phyloP scores from a whole-genome alignment of 2,329 filamentous ascomycete genomes.

The Aspergillus viridinutans region DNA sequence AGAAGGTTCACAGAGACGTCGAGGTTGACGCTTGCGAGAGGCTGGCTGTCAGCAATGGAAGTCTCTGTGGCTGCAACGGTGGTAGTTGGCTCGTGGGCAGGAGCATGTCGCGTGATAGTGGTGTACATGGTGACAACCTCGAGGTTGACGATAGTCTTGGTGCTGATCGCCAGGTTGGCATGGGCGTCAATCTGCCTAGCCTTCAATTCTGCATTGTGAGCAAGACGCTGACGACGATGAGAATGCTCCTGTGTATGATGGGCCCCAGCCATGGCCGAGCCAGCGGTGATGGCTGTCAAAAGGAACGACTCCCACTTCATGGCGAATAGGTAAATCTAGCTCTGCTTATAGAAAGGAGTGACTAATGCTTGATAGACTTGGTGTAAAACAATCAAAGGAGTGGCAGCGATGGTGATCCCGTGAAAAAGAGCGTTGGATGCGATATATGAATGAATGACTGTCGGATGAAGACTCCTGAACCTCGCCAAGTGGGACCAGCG shows the following conservation, averaged over 20 bases:
- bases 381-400: slow-evolving; percentile 2
- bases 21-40: neutral
- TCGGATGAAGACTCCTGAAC: neutral
- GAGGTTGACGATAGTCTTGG: slow-evolving; percentile 12
- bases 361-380: neutral
- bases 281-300: neutral
- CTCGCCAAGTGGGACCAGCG: neutral
- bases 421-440: neutral
- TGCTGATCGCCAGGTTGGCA: neutral
- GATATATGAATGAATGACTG: neutral
- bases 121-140: slow-evolving; percentile 16
- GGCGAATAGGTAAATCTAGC: neutral
- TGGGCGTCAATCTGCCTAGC: slow-evolving; percentile 2
- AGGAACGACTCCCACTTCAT: neutral
- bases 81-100: neutral
- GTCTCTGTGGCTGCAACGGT: slow-evolving; percentile 5
- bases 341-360: neutral
- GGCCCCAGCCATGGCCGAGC: neutral
- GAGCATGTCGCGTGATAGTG: slow-evolving; percentile 1
- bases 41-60: slow-evolving; percentile 1
- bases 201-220: neutral
- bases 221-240: neutral
- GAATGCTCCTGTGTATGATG: slow-evolving; percentile 1
- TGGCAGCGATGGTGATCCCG: neutral
- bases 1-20: neutral